Evolutionary conservation across 2,329 filamentous ascomycete species (phyloP), one percentile per base, ranked within the genome.

Genomic region (Alternaria metachromatica): DNA sequence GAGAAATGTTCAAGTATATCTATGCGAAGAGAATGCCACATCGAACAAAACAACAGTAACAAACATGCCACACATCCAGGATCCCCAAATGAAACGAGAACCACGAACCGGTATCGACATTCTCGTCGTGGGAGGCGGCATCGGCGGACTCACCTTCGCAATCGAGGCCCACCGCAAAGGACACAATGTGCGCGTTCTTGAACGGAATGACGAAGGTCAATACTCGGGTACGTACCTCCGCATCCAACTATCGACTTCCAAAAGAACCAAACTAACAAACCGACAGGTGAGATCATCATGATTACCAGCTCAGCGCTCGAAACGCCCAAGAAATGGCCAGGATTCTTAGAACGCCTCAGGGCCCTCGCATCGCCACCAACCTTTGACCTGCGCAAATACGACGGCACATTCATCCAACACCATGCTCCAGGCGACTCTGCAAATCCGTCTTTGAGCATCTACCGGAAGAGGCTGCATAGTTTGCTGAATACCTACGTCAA

Each of bases 151-250:
- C 18, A 67, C 70, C 41, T 60, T 73, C 9, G 67, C 67, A 2
- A 57, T 77, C 7, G 75, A 78, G 58, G 74, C 72, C 60, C 70
- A 70, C 58, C 68, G 76, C 33, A 74, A 76, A 53, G 76, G 75
- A 13, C 72, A 75, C 54, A 51, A 71, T 9, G 72, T 76, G n/a
- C 60, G 68, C 18, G 63, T 78, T 20, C 43, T 76, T 5, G 76
- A 78, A 30, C 30, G 48, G 23, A 30, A 45, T 26, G 7, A 20
- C 13, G 26, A 30, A 45, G 33, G 26, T 25, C 18, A 37, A 13
- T 26, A 60, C 25, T 30, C 15, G 15, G 18, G 44, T 44, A 11
- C 0, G 46, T 49, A n/a, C 8, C 21, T 10, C 12, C 15, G 9
- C 37, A 41, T 41, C 3, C 37, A 13, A 23, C 12, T 23, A 21